Evolutionary conservation across 108 stramenopile species (phyloP), one percentile per base, ranked within the genome.

Genomic region (Fragilaria radians): DNA sequence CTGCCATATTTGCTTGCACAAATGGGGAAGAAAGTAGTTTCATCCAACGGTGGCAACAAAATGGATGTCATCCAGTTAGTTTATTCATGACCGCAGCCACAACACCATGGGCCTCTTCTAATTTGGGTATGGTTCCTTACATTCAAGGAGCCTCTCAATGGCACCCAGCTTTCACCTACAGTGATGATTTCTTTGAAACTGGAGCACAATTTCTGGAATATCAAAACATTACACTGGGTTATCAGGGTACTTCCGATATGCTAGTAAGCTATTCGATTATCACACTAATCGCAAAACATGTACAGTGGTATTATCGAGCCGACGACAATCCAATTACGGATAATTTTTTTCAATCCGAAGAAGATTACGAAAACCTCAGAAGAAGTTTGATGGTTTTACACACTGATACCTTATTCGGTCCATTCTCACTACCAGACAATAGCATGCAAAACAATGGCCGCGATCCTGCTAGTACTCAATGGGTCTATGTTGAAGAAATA

Each of bases 401-500:
- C 0, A 63, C 50, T 0, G 65, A 80, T 3, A 80, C 82, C 9
- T 70, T 83, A 26, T 83, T 78, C 57, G 82, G 82, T 1, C 76
- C 71, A n/a, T 60, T 80, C 9, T 33, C 50, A 1, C 74, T 83
- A 25, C 48, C 79, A 48, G 57, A 63, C 30, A 50, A 68, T 52
- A 72, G 71, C 32, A 42, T 42, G 36, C 59, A 75, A 23, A 83
- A 83, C 30, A 54, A 36, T 36, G 82, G 82, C 5, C 76, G 82
- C 32, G 76, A 48, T 26, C 63, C 79, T 1, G 82, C 82, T 21
- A 73, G 65, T 22, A 77, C 62, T 4, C 82, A 83, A 65, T 75
- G 78, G 72, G 54, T 77, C 17, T n/a, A n/a, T n/a, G 62, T 61
- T 22, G 52, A 52, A 27, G 22, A 9, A 5, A 5, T 5, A 21